Conservation (phyloP, 2,329 filamentous ascomycete genomes). For the Colletotrichum melonis region DNA sequence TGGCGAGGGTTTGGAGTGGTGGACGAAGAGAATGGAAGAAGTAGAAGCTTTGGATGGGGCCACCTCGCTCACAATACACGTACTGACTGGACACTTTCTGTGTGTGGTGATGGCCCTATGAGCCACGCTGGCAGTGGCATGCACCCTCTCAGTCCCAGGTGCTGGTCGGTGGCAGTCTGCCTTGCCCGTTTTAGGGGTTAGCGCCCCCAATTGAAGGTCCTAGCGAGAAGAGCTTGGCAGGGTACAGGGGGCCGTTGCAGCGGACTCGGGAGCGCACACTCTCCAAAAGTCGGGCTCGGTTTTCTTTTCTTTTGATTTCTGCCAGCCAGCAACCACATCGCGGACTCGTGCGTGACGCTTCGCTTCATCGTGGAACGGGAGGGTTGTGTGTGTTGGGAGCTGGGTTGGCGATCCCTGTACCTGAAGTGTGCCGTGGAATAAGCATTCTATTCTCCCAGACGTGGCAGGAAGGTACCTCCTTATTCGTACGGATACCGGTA, state of each 20-base stretch:
- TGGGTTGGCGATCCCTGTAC: slow-evolving; percentile 16
- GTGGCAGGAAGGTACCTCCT: not conserved
- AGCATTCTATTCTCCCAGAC: slow-evolving; percentile 10
- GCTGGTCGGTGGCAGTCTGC: slow-evolving; percentile 2
- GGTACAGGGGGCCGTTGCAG: slow-evolving; percentile 22
- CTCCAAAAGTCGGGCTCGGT: slow-evolving; percentile 10
- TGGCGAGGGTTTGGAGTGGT: not conserved
- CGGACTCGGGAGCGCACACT: slow-evolving; percentile 8
- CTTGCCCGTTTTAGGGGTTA: slow-evolving; percentile 13
- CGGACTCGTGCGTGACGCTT: slow-evolving; percentile 11
- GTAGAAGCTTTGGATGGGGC: not conserved
- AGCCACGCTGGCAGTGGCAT: slow-evolving; percentile 9
- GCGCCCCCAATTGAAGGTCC: not conserved
- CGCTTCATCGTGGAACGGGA: slow-evolving; percentile 8
- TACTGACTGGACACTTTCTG: too few species aligned
- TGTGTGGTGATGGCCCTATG: not conserved
- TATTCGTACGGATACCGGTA: too few species aligned
- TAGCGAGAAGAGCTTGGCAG: slow-evolving; percentile 12
- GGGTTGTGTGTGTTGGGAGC: not conserved
- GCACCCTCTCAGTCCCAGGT: not conserved
- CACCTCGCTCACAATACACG: not conserved
- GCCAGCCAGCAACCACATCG: slow-evolving; percentile 14
- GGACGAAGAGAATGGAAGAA: not conserved
- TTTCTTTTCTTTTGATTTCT: not conserved
- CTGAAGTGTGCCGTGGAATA: slow-evolving; percentile 17